Evolutionary conservation across 177 flowering plant species (phyloP).

Genomic region (Tripterygium wilfordii): DNA sequence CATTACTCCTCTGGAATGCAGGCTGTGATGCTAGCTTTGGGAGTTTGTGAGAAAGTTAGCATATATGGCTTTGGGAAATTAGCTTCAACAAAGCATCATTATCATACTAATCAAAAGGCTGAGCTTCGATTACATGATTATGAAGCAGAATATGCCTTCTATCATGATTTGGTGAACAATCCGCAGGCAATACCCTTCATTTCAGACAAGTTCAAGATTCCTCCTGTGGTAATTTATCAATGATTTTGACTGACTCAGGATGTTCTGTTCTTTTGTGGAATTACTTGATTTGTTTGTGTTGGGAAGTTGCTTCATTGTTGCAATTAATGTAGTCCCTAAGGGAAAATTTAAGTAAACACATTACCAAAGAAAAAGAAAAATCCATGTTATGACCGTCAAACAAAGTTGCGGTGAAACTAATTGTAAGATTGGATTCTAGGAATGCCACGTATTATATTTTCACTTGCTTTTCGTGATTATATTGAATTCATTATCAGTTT

Average conservation of each 20-base stretch:
- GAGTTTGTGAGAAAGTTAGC: slow-evolving; percentile 81
- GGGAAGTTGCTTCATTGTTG: too few species aligned
- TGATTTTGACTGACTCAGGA: slow-evolving; percentile 19
- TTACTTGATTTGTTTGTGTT: too few species aligned
- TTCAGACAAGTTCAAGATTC: slow-evolving; percentile 60
- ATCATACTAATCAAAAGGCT: slow-evolving; percentile 82
- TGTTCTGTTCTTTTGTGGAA: background rate
- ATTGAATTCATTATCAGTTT: too few species aligned
- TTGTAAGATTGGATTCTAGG: too few species aligned
- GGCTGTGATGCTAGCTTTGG: slow-evolving; percentile 88
- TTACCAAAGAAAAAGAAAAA: too few species aligned
- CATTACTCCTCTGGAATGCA: slow-evolving; percentile 99
- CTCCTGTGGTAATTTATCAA: slow-evolving; percentile 54
- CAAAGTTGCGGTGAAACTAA: too few species aligned
- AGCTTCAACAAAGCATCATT: slow-evolving; percentile 67
- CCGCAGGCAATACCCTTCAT: slow-evolving; percentile 73
- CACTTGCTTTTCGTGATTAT: too few species aligned
- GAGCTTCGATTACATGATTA: slow-evolving; percentile 93
- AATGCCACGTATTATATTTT: too few species aligned
- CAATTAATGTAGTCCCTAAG: too few species aligned
- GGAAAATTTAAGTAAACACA: too few species aligned
- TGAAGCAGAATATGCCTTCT: slow-evolving; percentile 79
- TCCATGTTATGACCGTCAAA: too few species aligned
- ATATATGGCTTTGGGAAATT: slow-evolving; percentile 93
- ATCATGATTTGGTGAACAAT: slow-evolving; percentile 49